Evolutionary conservation across 257 asterid genomes (phyloP), one percentile per base, ranked within the genome.

Genomic region (Solanum megistacrolobum): DNA sequence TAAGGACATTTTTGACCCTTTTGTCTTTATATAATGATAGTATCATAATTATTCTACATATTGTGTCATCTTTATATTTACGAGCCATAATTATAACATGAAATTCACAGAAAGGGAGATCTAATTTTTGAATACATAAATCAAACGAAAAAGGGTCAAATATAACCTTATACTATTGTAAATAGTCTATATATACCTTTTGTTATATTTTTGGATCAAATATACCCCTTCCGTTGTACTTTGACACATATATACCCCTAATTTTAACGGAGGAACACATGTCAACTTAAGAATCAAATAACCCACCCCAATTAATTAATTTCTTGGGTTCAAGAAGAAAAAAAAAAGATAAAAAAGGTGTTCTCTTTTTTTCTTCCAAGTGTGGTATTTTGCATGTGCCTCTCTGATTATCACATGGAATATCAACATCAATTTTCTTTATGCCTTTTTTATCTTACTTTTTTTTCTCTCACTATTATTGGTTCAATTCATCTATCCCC

Each of bases 351-450:
- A 18, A 69, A 39, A 46, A 46, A 81, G 72, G 89, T 62, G 36
- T 62, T n/a, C 5, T 62, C 46, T 31, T 29, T 69, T 7, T 48
- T 27, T 46, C 58, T 81, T 35, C 9, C 0, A 14, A 81, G 85
- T 87, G 69, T 89, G 90, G 73, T 73, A 88, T 39, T 68, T 83
- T 7, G 92, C 97, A 94, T 93, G 97, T 94, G 95, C 92, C 75
- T 85, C 41, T 88, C 91, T 89, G 88, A 81, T 83, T 7, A 84
- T 84, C 89, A 83, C 88, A 73, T 84, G 90, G 89, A 35, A 76
- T 83, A 90, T 91, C 93, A 89, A 89, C 92, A 89, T 89, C 91
- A 88, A 72, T 87, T 83, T 72, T 86, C 85, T 87, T 89, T 88
- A 85, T 88, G 89, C 90, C 39, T 91, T 92, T 89, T 73, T 79